Evolutionary conservation across 2,329 filamentous ascomycete species (phyloP).

Genomic region (Penicillium sp.): DNA sequence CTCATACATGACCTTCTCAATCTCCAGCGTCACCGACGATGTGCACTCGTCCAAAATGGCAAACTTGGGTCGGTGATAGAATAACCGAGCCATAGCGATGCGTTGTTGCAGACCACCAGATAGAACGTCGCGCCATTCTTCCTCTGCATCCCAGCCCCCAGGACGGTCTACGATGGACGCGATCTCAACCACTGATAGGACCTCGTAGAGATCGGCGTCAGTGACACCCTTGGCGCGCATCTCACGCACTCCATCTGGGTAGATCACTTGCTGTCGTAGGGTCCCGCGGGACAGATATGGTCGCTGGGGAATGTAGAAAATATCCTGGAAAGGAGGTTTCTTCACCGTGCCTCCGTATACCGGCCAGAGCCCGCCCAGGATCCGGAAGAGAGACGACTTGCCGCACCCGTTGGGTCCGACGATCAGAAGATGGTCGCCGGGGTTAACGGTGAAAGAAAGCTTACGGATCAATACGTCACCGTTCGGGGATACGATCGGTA

Average conservation of each 20-base stretch:
- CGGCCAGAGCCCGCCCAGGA: conserved; percentile 93
- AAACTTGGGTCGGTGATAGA: conserved; percentile 89
- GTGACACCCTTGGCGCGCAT: conserved; percentile 83
- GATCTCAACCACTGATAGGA: conserved; percentile 77
- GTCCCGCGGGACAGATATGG: conserved; percentile 90
- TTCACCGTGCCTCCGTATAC: conserved; percentile 92
- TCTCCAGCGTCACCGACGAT: conserved; percentile 88
- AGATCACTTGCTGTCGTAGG: conserved; percentile 94
- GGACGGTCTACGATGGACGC: conserved; percentile 77
- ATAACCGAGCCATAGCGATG: conserved; percentile 91
- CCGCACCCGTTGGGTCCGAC: conserved; percentile 97
- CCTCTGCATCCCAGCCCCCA: conserved; percentile 85
- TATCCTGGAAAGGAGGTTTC: conserved; percentile 87
- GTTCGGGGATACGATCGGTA: conserved; percentile 95
- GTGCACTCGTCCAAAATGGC: conserved; percentile 98
- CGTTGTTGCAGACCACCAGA: conserved; percentile 92
- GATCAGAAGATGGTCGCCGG: conserved; percentile 87
- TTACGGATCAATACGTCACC: conserved; percentile 86
- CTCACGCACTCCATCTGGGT: conserved; percentile 82
- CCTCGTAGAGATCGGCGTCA: conserved; percentile 72
- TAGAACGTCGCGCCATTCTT: conserved; percentile 93
- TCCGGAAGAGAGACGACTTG: conserved; percentile 93
- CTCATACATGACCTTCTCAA: conserved; percentile 95
- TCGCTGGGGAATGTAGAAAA: conserved; percentile 97
- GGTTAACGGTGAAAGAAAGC: conserved; percentile 80